phyloP scores from a whole-genome alignment of 2,329 filamentous ascomycete genomes.

The Epichloe aotearoae region DNA sequence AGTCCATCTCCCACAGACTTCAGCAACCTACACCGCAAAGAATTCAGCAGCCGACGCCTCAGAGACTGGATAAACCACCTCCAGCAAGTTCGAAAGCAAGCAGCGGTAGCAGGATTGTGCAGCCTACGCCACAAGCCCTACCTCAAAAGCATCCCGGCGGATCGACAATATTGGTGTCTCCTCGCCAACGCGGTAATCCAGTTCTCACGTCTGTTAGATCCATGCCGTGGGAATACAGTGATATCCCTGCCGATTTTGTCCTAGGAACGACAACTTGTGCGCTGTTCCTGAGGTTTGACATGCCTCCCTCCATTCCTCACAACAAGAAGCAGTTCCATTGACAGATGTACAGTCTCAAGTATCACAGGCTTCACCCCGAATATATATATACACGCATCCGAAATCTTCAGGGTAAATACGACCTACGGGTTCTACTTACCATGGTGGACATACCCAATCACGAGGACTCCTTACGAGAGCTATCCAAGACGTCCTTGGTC shows the following conservation, averaged over 20 bases:
- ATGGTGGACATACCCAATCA: conserved; percentile 96
- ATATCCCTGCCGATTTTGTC: conserved; percentile 91
- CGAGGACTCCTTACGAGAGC: conserved; percentile 75
- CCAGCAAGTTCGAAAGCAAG: conserved; percentile 19
- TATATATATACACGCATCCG: conserved; percentile 94
- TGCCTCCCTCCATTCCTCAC: not conserved
- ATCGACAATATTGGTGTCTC: conserved; percentile 77
- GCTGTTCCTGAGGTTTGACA: conserved; percentile 57
- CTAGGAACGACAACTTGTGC: conserved; percentile 79
- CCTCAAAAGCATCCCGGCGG: conserved; percentile 51
- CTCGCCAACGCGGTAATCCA: conserved; percentile 89
- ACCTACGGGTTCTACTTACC: conserved; percentile 69
- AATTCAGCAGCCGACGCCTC: conserved; percentile 37
- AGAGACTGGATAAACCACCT: conserved; percentile 39
- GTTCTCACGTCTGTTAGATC: conserved; percentile 72
- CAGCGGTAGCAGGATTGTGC: conserved; percentile 49
- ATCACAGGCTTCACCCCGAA: conserved; percentile 92
- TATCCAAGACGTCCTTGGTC: conserved; percentile 83
- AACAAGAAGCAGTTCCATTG: not conserved
- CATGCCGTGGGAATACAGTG: conserved; percentile 89
- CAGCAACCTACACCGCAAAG: conserved; percentile 30
- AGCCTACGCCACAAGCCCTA: conserved; percentile 80
- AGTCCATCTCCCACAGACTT: conserved; percentile 25
- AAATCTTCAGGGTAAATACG: conserved; percentile 72
- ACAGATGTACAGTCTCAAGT: conserved; percentile 54